A percentile compares a stretch with the other conserved stretches of the same genome.
These are phyloP conservation scores for Entophlyctis luteolus DNA, from an alignment of 192 early-diverging fungal species.

Conservation along the genomic window DNA sequence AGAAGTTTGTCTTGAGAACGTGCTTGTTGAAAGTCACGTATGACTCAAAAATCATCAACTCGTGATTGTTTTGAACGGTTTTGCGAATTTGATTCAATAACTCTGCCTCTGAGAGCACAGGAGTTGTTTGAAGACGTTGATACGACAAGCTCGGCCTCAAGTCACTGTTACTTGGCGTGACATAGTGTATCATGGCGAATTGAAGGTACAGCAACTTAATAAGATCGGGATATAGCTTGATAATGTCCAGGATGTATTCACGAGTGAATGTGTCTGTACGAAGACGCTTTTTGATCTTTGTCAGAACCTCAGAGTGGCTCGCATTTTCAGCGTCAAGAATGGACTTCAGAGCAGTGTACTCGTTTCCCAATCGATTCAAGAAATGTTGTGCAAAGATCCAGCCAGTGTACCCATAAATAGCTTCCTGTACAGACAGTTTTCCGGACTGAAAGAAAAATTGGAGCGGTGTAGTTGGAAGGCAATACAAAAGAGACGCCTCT, in stretches of 20 bases:
- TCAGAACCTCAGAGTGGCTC: slow-evolving; percentile 84
- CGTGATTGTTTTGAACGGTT: slow-evolving; percentile 87
- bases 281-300: slow-evolving; percentile 97
- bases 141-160: slow-evolving; percentile 76
- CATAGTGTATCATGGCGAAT: slow-evolving; percentile 93
- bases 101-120: slow-evolving; percentile 75
- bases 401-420: slow-evolving; percentile 90
- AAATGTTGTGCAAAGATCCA: slow-evolving; percentile 99
- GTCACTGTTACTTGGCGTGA: slow-evolving; percentile 57
- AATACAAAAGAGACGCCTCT: slow-evolving; percentile 95
- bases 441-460: slow-evolving; percentile 90
- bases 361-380: slow-evolving; percentile 92
- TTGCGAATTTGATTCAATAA: slow-evolving; percentile 86
- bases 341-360: slow-evolving; percentile 80
- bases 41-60: slow-evolving; percentile 87
- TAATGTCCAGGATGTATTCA: slow-evolving; percentile 95
- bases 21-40: slow-evolving; percentile 95
- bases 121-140: slow-evolving; percentile 76
- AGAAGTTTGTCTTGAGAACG: slow-evolving; percentile 99
- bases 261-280: slow-evolving; percentile 96
- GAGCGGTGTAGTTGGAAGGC: slow-evolving; percentile 90
- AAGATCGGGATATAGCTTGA: slow-evolving; percentile 89
- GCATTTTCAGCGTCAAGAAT: slow-evolving; percentile 79
- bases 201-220: slow-evolving; percentile 88
- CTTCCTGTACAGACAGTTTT: slow-evolving; percentile 88